These are phyloP conservation scores for Aspergillus wentii DNA, from an alignment of 495 filamentous ascomycete species.

Conservation along the genomic window DNA sequence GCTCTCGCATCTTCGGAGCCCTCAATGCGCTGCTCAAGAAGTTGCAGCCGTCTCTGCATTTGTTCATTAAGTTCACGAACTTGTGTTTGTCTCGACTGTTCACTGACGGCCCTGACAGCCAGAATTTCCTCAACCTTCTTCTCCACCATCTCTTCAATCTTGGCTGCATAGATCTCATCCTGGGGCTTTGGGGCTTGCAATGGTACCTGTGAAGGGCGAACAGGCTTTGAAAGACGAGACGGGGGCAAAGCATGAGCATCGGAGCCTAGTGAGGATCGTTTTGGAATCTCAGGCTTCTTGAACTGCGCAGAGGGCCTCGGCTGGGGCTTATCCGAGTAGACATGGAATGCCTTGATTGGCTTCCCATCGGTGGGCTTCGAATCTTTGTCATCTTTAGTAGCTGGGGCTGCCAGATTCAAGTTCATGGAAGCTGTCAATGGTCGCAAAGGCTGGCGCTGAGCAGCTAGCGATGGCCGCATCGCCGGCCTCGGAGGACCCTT, in stretches of 20 bases:
- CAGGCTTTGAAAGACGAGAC: conserved; percentile 23
- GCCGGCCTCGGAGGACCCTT: conserved; percentile 59
- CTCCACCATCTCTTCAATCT: conserved; percentile 86
- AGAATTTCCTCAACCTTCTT: conserved; percentile 86
- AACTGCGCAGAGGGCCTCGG: conserved; percentile 32
- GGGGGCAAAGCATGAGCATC: conserved; percentile 13
- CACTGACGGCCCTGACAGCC: conserved; percentile 57
- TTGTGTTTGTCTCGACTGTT: conserved; percentile 42
- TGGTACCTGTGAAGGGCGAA: conserved; percentile 23
- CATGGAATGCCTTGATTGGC: conserved; percentile 73
- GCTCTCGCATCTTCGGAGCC: conserved; percentile 66
- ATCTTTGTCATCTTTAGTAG: conserved; percentile 42
- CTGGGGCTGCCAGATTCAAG: conserved; percentile 47
- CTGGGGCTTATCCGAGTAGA: conserved; percentile 69
- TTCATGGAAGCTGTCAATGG: conserved; percentile 60
- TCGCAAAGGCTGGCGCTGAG: conserved; percentile 68
- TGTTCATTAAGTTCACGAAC: conserved; percentile 64
- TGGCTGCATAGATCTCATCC: conserved; percentile 61
- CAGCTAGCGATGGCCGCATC: conserved; percentile 36
- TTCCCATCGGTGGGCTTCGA: conserved; percentile 55
- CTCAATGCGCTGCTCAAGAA: conserved; percentile 79
- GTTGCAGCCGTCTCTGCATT: conserved; percentile 74
- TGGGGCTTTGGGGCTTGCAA: conserved; percentile 20
- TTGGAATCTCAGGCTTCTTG: conserved; percentile 33
- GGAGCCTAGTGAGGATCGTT: conserved; percentile 38